Evolutionary conservation across 805 yeast species (phyloP), one percentile per base, ranked within the genome.

Genomic region (Candida endomychidarum): DNA sequence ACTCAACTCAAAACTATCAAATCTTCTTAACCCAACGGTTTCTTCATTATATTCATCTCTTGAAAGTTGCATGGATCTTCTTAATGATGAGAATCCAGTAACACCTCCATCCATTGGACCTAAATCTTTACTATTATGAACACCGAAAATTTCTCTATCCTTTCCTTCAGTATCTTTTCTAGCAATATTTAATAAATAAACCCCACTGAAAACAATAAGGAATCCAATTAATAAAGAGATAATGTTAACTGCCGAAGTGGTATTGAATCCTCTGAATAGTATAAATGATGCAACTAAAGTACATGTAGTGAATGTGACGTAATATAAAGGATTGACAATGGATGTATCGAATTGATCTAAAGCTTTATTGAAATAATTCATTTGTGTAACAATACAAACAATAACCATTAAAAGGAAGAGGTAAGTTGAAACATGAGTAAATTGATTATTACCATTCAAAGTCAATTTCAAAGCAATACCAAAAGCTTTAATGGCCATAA

Each of bases 341-440:
- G 95, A 85, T 5, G 96, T 88, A 59, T 89, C 96, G 54, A 88
- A 88, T 61, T 86, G 96, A 52, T 90, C 96, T 56, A 88, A 72
- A 0, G 96, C 96, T 68, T 86, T 89, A 73, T 88, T 88, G 72
- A 88, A 86, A 60, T 86, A 88, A 67, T 86, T 88, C 96, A 88
- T 88, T 63, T 88, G 96, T 5, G 95, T 86, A 53, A 85, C 54
- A 50, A 88, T 89, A 63, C 96, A 88, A 29, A 83, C 74, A 7
- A 71, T 85, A 42, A 88, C 96, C 17, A 86, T 89, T 21, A 76
- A 50, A 24, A 86, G 75, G 71, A 88, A 88, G 42, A 89, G 69
- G 56, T 89, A 88, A 0, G 96, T 88, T 24, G 93, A 83, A 7
- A 83, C 68, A 54, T 88, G 93, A 2, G 87, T 75, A 62, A 88